Evolutionary conservation across 176 grass and related monocot species (phyloP).

Genomic region (Panicum miliaceum): DNA sequence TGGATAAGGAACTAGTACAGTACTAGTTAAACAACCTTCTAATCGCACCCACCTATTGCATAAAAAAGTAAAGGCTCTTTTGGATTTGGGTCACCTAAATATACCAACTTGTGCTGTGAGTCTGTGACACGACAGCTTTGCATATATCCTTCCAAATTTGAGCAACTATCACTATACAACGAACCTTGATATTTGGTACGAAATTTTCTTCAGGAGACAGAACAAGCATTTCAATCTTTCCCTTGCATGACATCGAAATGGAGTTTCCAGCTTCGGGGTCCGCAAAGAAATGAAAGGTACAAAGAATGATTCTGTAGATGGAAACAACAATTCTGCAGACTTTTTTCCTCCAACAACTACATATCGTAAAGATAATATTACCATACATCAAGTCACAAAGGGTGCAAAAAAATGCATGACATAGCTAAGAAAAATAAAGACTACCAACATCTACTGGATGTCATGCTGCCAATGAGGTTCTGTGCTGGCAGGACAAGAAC

Average conservation of each 20-base stretch:
- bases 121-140: background rate
- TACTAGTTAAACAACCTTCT: background rate
- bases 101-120: background rate
- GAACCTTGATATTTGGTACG: background rate
- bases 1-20: background rate
- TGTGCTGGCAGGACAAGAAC: conserved; percentile 22
- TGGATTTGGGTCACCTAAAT: background rate
- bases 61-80: background rate
- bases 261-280: background rate
- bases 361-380: conserved; percentile 9
- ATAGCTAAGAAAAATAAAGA: conserved; percentile 11
- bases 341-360: background rate
- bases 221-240: background rate
- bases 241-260: background rate
- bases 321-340: conserved; percentile 3
- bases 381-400: conserved; percentile 6
- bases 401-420: background rate
- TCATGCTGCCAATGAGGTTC: conserved; percentile 11
- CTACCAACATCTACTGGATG: conserved; percentile 16
- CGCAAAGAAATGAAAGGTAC: background rate
- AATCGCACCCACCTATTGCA: background rate
- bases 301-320: background rate
- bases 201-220: background rate
- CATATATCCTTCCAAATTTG: background rate
- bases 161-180: background rate